phyloP scores from a whole-genome alignment of 176 grass and related monocot species.

The Triticum urartu region DNA sequence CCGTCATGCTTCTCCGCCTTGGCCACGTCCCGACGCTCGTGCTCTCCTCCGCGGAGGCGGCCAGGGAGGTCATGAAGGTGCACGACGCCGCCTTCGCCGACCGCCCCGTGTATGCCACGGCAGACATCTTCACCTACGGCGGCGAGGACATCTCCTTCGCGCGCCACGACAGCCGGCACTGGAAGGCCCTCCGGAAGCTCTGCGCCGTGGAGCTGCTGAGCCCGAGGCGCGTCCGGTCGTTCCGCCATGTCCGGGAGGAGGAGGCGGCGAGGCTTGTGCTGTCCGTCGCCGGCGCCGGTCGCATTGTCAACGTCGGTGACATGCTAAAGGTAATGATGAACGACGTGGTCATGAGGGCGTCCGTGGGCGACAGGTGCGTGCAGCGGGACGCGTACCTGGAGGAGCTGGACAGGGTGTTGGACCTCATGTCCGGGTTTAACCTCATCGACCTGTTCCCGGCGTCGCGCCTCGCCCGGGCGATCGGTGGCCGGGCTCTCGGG shows the following conservation, averaged over 20 bases:
- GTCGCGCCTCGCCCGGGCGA: background rate
- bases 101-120: constrained; percentile 30
- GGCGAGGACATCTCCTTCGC: background rate
- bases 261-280: constrained; percentile 24
- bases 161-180: background rate
- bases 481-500: background rate
- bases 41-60: constrained; percentile 47
- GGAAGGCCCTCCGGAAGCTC: constrained; percentile 39
- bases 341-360: background rate
- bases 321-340: background rate
- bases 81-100: constrained; percentile 45
- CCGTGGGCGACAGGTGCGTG: background rate
- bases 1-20: constrained; percentile 42
- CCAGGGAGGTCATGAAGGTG: constrained; percentile 54
- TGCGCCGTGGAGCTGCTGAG: constrained; percentile 43
- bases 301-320: background rate
- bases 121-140: constrained; percentile 32
- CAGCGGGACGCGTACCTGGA: background rate
- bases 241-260: constrained; percentile 38
- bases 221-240: constrained; percentile 39
- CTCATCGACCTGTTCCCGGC: constrained; percentile 37
- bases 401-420: background rate
- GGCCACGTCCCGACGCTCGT: constrained; percentile 49
- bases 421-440: constrained; percentile 37
- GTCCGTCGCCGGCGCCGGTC: background rate